Percentiles rank a stretch among this genome's conserved stretches.
phyloP scores from a whole-genome alignment of 139 green algal species.

The Haematococcus lacustris region DNA sequence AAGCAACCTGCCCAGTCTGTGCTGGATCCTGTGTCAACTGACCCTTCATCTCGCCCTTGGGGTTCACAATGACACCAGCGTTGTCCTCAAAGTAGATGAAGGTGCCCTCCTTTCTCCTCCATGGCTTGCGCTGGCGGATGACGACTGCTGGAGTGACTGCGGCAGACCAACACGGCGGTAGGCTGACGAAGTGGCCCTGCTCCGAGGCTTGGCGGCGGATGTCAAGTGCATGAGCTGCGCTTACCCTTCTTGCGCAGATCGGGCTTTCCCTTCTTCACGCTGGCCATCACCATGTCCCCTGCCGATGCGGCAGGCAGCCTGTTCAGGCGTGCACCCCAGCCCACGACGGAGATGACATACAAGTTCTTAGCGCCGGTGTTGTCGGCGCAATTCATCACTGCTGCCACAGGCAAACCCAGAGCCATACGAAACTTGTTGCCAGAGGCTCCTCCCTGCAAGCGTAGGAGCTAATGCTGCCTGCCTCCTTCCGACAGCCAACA shows the following conservation, averaged over 20 bases:
- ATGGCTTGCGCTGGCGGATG: constrained; percentile 97
- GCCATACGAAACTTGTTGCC: constrained; percentile 99
- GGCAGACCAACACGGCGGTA: too few relatives aligned
- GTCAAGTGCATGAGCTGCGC: too few relatives aligned
- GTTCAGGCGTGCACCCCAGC: constrained; percentile 93
- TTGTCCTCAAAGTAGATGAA: constrained; percentile 99
- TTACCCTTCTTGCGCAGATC: constrained; percentile 98
- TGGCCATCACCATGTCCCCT: constrained; percentile 98
- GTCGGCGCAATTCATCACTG: constrained; percentile 98
- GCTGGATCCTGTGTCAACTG: too few relatives aligned
- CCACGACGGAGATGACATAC: constrained; percentile 95
- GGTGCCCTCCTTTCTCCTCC: constrained; percentile 92
- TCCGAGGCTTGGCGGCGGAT: too few relatives aligned
- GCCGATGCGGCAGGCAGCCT: constrained; percentile 77
- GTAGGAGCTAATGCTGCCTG: too few relatives aligned
- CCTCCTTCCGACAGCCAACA: too few relatives aligned
- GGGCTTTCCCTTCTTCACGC: constrained; percentile 99
- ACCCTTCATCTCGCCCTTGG: constrained; percentile 99
- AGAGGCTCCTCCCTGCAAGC: constrained; percentile 36
- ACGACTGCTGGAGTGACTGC: constrained; percentile 85
- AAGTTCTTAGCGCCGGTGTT: constrained; percentile 99
- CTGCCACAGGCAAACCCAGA: constrained; percentile 90
- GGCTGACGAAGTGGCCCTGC: too few relatives aligned
- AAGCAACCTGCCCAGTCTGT: too few relatives aligned
- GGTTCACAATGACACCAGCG: constrained; percentile 98